Conservation (phyloP, 257 asterid species). For the Petunia secreta region DNA sequence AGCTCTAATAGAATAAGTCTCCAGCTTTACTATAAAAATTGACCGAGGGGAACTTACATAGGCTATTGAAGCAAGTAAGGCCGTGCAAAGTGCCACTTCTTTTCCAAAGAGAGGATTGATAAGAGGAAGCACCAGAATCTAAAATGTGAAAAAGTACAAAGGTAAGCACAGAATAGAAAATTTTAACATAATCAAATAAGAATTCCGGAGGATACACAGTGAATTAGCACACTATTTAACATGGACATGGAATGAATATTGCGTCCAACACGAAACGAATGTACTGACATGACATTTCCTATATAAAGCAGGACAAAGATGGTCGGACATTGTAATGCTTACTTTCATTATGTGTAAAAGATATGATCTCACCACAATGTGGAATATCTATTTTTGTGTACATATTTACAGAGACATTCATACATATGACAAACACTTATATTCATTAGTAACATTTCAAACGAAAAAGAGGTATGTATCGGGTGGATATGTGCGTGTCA, state of each 20-base stretch:
- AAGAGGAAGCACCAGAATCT: constrained; percentile 86
- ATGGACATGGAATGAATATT: not conserved
- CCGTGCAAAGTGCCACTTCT: constrained; percentile 71
- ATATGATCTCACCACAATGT: not conserved
- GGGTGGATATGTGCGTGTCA: not conserved
- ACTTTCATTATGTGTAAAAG: not conserved
- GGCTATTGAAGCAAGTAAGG: constrained; percentile 66
- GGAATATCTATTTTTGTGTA: no score
- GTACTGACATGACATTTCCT: no score
- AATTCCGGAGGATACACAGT: no score
- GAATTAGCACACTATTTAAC: not conserved
- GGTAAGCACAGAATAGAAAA: not conserved
- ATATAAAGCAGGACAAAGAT: no score
- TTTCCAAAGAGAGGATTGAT: constrained; percentile 82
- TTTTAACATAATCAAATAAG: not conserved
- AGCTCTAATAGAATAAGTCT: not conserved
- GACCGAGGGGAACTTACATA: constrained; percentile 60
- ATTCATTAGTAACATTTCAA: not conserved
- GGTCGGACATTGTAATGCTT: not conserved
- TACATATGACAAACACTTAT: not conserved
- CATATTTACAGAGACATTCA: not conserved
- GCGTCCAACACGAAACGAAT: no score
- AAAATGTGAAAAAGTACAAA: constrained; percentile 5
- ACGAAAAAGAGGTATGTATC: not conserved
- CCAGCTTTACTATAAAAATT: not conserved